Evolutionary conservation across 805 yeast genomes (phyloP).

Genomic region (Metschnikowia rubicola): DNA sequence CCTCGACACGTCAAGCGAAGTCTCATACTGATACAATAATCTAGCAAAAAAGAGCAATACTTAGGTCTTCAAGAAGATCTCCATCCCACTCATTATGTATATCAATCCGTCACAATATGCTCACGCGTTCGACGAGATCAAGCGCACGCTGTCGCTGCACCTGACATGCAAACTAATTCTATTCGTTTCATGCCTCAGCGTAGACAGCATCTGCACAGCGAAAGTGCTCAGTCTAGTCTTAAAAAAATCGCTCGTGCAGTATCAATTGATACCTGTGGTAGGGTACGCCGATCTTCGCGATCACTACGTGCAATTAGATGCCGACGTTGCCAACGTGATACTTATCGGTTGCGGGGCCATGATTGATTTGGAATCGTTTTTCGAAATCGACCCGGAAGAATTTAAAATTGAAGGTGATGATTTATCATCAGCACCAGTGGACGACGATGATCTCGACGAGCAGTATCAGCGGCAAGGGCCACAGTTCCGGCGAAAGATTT

Average conservation of each 20-base stretch:
- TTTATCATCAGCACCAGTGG: conserved; percentile 7
- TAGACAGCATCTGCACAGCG: conserved; percentile 90
- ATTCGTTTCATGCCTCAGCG: conserved; percentile 84
- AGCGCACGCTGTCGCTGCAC: conserved; percentile 75
- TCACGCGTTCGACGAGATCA: conserved; percentile 62
- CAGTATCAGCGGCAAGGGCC: conserved; percentile 11
- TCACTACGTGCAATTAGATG: conserved; percentile 64
- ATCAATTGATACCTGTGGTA: conserved; percentile 86
- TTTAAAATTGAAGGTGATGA: conserved; percentile 33
- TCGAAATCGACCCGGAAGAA: conserved; percentile 58
- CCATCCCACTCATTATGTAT: conserved; percentile 49
- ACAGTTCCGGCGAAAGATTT: conserved; percentile 54
- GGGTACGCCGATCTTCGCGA: conserved; percentile 78
- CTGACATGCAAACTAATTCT: conserved; percentile 87
- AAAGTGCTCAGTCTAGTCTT: conserved; percentile 67
- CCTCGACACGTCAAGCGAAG: too few relatives aligned
- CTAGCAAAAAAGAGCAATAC: too few relatives aligned
- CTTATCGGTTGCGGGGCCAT: conserved; percentile 92
- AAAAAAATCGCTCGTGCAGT: conserved; percentile 79
- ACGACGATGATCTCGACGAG: conserved; percentile 18
- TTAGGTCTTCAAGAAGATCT: too few relatives aligned
- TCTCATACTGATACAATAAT: too few relatives aligned
- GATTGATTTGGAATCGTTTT: conserved; percentile 75
- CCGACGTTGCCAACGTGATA: conserved; percentile 70
- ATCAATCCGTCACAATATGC: conserved; percentile 68